Base-by-base conservation (phyloP, 1,139 yeast genomes). In the Pichia sp. region DNA sequence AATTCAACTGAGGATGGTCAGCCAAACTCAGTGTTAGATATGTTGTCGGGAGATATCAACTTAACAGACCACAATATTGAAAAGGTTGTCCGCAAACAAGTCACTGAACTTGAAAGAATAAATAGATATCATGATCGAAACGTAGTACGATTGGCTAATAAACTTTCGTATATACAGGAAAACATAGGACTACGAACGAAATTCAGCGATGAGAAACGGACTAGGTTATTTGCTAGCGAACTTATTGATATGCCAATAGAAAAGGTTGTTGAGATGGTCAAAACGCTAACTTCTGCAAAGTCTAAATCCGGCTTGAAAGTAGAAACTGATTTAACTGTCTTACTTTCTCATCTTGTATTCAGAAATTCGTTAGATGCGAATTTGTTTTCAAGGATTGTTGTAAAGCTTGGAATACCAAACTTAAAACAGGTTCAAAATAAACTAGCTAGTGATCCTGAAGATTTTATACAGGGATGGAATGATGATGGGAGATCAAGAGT, bases 261-360 rank as follows among this genome's bases (percentile, higher is more conserved):
- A 13, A 45, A 48, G 26, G 54, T 55, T 8, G 31, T 38, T 32
- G 42, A 43, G 38, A 10, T 52, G n/a, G 46, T 51, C 6, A 50
- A 38, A 46, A 15, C 30, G 4, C 30, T 32, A 16, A 19, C 50
- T 42, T 26, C 31, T 44, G 8, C 32, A n/a, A 29, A 41, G 26
- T 31, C 29, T n/a, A 32, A 36, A 10, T 30, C 8, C 29, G 29
- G 31, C 23, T 32, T 10, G 19, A 23, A 29, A 31, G 15, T 30
- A 19, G 55, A 58, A 29, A 45, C 44, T 47, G 56, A 59, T 31
- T 50, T 57, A 15, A 29, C 55, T 48, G 49, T 57, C 3, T 53
- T 64, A 8, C 45, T 64, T 43, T 54, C 61, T 10, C 64, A 62
- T 53, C 52, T 63, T 19, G 49, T 59, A 11, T 62, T 64, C 40